Evolutionary conservation across 192 early-diverging fungal species (phyloP).

Genomic region (Coemansia javaensis): DNA sequence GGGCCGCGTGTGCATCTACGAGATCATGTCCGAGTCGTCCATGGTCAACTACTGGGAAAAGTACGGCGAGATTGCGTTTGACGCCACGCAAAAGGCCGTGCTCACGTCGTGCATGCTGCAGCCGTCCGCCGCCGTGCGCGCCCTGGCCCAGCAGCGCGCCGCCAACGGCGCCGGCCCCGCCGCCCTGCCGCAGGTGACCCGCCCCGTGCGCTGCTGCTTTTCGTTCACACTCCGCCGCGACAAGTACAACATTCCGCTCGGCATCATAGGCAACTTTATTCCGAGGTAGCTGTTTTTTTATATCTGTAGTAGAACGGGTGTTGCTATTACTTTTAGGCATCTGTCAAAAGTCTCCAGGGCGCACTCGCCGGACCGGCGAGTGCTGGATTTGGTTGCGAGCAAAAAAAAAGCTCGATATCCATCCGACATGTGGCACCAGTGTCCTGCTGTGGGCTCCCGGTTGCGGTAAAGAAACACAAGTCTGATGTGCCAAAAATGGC

Average conservation of each 20-base stretch:
- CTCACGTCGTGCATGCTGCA: conserved; percentile 85
- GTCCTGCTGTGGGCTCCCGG: too few relatives aligned
- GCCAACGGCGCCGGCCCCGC: too few relatives aligned
- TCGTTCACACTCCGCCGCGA: conserved; percentile 94
- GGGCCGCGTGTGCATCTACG: conserved; percentile 60
- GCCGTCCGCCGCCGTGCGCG: conserved; percentile 30
- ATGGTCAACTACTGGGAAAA: conserved; percentile 99
- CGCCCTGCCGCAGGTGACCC: too few relatives aligned
- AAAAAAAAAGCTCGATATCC: too few relatives aligned
- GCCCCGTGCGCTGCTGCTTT: conserved; percentile 76
- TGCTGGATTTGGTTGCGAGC: too few relatives aligned
- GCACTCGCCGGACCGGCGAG: too few relatives aligned
- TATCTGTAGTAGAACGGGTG: too few relatives aligned
- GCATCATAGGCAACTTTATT: conserved; percentile 69
- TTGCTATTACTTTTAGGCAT: too few relatives aligned
- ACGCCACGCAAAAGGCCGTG: conserved; percentile 93
- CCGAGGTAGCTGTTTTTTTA: conserved; percentile 38
- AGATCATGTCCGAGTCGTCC: conserved; percentile 86
- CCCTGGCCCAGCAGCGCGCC: conserved; percentile 28
- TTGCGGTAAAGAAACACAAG: too few relatives aligned
- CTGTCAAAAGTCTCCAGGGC: too few relatives aligned
- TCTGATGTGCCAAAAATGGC: too few relatives aligned
- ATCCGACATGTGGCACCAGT: too few relatives aligned
- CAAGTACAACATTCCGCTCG: conserved; percentile 84
- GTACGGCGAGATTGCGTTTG: conserved; percentile 97